A percentile compares a stretch with the other conserved stretches of the same genome.
phyloP scores from a whole-genome alignment of 768 basidiomycete genomes.

The Rhodosporidiobolus odoratus region DNA sequence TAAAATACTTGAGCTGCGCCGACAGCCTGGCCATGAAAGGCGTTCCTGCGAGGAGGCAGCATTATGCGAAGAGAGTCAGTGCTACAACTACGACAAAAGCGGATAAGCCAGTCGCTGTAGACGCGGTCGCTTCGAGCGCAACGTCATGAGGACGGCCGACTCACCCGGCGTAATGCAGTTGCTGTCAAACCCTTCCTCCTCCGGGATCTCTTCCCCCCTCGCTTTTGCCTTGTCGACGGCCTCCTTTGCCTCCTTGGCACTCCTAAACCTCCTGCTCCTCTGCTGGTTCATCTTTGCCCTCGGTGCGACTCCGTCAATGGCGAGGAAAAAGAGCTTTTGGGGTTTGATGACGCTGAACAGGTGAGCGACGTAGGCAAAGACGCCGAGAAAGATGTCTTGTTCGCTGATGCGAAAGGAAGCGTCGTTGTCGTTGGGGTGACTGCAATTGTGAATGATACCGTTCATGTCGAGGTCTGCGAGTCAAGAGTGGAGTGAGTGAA shows the following conservation, averaged over 20 bases:
- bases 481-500: too few relatives aligned
- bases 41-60: constrained; percentile 58
- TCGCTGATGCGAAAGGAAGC: constrained; percentile 92
- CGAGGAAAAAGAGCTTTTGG: constrained; percentile 97
- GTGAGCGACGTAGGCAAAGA: constrained; percentile 94
- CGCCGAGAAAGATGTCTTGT: constrained; percentile 93
- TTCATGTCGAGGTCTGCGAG: constrained; percentile 95
- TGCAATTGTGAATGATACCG: constrained; percentile 61
- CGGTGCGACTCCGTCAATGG: constrained; percentile 94
- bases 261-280: constrained; percentile 83
- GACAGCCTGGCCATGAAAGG: constrained; percentile 93
- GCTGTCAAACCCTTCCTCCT: constrained; percentile 85
- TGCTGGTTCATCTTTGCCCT: constrained; percentile 99
- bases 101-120: too few relatives aligned
- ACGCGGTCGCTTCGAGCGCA: not conserved
- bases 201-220: constrained; percentile 85
- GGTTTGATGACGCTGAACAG: constrained; percentile 96
- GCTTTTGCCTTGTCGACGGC: constrained; percentile 74
- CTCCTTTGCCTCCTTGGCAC: constrained; percentile 87
- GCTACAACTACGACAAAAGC: not conserved
- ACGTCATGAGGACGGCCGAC: constrained; percentile 34
- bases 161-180: constrained; percentile 97
- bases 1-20: constrained; percentile 84
- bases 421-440: constrained; percentile 94
- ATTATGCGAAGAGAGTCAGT: not conserved